Conservation (phyloP, 139 green algal species). For the Haematococcus lacustris region DNA sequence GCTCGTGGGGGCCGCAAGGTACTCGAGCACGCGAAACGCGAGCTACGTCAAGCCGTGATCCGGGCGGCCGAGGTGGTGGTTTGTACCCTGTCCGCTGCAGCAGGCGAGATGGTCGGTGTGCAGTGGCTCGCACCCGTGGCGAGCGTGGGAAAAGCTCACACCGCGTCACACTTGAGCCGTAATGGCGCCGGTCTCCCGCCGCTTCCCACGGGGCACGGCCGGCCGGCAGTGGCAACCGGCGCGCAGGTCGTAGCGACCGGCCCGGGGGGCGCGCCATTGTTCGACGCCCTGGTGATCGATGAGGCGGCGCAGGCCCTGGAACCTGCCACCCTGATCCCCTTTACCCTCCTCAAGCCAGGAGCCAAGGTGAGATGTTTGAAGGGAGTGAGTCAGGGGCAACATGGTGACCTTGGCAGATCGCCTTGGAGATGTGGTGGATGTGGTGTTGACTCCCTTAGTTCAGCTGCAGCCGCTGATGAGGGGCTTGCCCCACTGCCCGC, state of each 20-base stretch:
- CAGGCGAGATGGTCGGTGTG: no score
- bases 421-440: neutral
- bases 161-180: no score
- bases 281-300: constrained; percentile 64
- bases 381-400: neutral
- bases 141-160: no score
- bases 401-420: neutral
- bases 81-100: no score
- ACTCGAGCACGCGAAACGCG: constrained; percentile 27
- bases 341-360: constrained; percentile 49
- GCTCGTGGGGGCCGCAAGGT: neutral
- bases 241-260: neutral
- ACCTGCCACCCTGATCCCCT: constrained; percentile 61
- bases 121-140: no score
- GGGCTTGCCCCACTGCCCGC: no score
- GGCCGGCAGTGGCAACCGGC: neutral
- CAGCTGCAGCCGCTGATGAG: no score
- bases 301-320: constrained; percentile 75
- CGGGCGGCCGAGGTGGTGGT: constrained; percentile 45
- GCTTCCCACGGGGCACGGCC: no score
- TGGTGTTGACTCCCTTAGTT: neutral
- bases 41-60: constrained; percentile 48
- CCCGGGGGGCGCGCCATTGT: constrained; percentile 12
- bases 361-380: constrained; percentile 20
- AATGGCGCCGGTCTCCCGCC: neutral